Base-by-base conservation (phyloP, 179 eudicot species). In the Corrigiola litoralis region DNA sequence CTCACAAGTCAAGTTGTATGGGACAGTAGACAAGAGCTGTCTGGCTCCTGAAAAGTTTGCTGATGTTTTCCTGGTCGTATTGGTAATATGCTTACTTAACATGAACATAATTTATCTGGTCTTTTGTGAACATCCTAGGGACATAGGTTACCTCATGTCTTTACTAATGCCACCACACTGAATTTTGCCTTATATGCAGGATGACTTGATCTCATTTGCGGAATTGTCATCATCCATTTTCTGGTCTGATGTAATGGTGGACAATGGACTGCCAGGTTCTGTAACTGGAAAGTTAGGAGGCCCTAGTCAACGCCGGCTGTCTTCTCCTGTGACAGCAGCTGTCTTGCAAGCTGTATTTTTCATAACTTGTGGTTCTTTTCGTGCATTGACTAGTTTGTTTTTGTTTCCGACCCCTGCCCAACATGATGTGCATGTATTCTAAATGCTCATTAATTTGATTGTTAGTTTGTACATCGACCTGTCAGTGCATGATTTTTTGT, bases 251-350 rank as follows among this genome's bases (percentile, higher is more conserved):
- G 54, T 55, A 70, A 76, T 61, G 60, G 28, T 79, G 32, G 84
- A 73, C 25, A 68, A 63, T 51, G 61, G 28, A 61, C 75, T 90
- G 70, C 94, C 99, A 56, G 83, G 85, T 59, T 79, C 90, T 58
- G 65, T 94, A 18, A 87, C 76, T 60, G 97, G 99, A 61, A 87
- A 72, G 80, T 76, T 94, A 60, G 99, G 99, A 49, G 99, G 99
- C 44, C 97, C 94, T 68, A 94, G 97, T 80, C 97, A 85, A 75
- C 87, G 97, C 10, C 78, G 97, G 20, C 69, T 94, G 68, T 74
- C 97, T 13, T 77, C 87, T 67, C 70, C 85, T 65, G 46, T 73
- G 40, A 83, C 86, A 21, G 79, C 95, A 50, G 53, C 78, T 70
- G 89, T 90, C 44, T 70, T 94, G 79, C 86, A 83, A 87, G 94